phyloP scores from a whole-genome alignment of 805 yeast genomes.

The Starmerella davenportii region DNA sequence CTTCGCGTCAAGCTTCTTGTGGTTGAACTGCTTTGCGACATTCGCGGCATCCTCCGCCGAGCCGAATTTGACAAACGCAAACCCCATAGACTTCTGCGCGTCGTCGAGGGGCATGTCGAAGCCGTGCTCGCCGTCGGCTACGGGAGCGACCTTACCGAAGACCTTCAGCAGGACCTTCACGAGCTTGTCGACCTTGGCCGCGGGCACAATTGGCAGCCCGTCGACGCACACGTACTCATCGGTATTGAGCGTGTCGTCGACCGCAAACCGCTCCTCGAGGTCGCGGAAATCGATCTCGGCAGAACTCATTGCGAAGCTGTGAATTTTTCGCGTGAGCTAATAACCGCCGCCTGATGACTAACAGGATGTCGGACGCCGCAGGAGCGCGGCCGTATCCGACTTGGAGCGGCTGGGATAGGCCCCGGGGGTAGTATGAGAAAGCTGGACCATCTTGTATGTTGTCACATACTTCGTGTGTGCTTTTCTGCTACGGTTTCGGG shows the following conservation, averaged over 20 bases:
- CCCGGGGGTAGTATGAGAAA: too few species aligned
- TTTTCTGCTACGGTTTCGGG: too few species aligned
- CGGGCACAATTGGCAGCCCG: slow-evolving; percentile 93
- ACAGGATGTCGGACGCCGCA: too few species aligned
- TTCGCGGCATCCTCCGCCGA: slow-evolving; percentile 48
- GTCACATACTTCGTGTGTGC: too few species aligned
- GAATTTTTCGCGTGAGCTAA: not conserved
- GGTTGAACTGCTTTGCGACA: slow-evolving; percentile 65
- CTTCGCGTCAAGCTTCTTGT: slow-evolving; percentile 82
- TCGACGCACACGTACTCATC: slow-evolving; percentile 74
- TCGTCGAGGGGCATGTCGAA: slow-evolving; percentile 59
- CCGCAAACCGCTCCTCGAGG: slow-evolving; percentile 56
- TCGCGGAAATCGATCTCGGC: slow-evolving; percentile 51
- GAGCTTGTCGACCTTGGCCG: slow-evolving; percentile 63
- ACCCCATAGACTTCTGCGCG: slow-evolving; percentile 67
- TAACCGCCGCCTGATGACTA: too few species aligned
- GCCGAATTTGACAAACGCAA: slow-evolving; percentile 61
- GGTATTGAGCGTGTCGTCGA: slow-evolving; percentile 41
- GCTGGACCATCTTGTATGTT: too few species aligned
- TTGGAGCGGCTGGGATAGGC: too few species aligned
- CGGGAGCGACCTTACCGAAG: slow-evolving; percentile 59
- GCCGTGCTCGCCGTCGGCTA: slow-evolving; percentile 34
- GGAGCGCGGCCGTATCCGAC: too few species aligned
- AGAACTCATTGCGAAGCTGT: slow-evolving; percentile 1
- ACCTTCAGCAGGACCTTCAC: slow-evolving; percentile 71